Evolutionary conservation across 192 early-diverging fungal species (phyloP).

Genomic region (Piromyces sp.): DNA sequence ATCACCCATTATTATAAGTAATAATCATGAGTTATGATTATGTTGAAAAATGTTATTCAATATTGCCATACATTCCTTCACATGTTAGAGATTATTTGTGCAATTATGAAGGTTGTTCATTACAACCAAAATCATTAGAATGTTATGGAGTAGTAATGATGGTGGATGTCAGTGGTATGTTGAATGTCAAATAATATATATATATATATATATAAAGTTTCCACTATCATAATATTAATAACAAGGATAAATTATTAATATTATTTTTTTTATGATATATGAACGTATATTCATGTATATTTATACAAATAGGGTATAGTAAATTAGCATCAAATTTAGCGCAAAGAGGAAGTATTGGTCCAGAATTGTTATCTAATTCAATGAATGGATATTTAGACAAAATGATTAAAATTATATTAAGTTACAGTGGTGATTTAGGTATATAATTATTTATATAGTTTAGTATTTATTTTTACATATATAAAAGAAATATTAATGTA

Average conservation of each 20-base stretch:
- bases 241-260: background rate
- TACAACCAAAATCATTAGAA: background rate
- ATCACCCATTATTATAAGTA: background rate
- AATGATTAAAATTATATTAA: constrained; percentile 7
- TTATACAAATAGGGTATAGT: constrained; percentile 11
- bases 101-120: background rate
- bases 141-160: background rate
- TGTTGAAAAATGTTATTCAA: background rate
- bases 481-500: too few species aligned
- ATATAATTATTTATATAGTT: background rate
- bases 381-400: constrained; percentile 34
- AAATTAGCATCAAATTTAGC: constrained; percentile 17
- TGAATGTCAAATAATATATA: background rate
- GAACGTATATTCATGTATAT: background rate
- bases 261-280: background rate
- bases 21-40: background rate
- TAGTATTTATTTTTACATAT: too few species aligned
- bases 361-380: constrained; percentile 23
- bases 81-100: background rate
- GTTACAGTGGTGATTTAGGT: background rate
- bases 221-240: too few species aligned
- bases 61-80: background rate
- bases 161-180: background rate
- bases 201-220: too few species aligned
- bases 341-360: constrained; percentile 19